A percentile compares a stretch with the other conserved stretches of the same genome.
These are phyloP conservation scores for Skeletonema menzelii DNA, from an alignment of 108 stramenopile species.

Conservation along the genomic window DNA sequence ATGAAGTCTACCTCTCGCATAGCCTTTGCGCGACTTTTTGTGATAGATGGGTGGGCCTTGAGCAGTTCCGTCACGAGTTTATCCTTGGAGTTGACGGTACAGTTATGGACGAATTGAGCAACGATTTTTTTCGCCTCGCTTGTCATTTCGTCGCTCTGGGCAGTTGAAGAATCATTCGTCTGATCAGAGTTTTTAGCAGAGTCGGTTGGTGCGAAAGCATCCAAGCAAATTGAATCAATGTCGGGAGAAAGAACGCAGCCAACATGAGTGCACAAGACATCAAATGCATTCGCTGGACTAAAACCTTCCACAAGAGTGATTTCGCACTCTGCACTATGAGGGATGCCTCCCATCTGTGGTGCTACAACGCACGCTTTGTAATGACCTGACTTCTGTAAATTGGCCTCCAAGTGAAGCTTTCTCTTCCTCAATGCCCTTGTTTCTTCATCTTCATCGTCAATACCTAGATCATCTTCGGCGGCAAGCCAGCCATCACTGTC, in stretches of 20 bases:
- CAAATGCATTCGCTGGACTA: conserved; percentile 27
- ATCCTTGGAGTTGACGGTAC: conserved; percentile 68
- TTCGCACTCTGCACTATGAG: conserved; percentile 31
- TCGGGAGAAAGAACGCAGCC: conserved; percentile 32
- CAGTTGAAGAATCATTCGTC: conserved; percentile 16
- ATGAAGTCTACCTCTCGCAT: conserved; percentile 75
- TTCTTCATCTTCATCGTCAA: conserved; percentile 72
- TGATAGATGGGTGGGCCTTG: conserved; percentile 46
- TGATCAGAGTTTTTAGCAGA: conserved; percentile 27
- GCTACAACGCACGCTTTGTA: conserved; percentile 60
- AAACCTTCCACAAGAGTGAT: conserved; percentile 29
- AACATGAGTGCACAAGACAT: conserved; percentile 16
- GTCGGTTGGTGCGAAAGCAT: conserved; percentile 63
- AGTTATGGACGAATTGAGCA: conserved; percentile 73
- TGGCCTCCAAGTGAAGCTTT: conserved; percentile 49
- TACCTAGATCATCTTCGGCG: conserved; percentile 70
- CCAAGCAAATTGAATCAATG: conserved; percentile 46
- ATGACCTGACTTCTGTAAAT: conserved; percentile 5
- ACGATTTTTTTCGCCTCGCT: conserved; percentile 53
- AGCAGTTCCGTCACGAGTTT: conserved; percentile 74
- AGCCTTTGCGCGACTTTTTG: conserved; percentile 68
- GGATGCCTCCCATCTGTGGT: conserved; percentile 55
- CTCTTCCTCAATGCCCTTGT: conserved; percentile 64
- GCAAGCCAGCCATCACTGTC: conserved; percentile 83
- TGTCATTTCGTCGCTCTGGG: conserved; percentile 41